phyloP scores from a whole-genome alignment of 176 grass and related monocot genomes.

The Oryza punctata region DNA sequence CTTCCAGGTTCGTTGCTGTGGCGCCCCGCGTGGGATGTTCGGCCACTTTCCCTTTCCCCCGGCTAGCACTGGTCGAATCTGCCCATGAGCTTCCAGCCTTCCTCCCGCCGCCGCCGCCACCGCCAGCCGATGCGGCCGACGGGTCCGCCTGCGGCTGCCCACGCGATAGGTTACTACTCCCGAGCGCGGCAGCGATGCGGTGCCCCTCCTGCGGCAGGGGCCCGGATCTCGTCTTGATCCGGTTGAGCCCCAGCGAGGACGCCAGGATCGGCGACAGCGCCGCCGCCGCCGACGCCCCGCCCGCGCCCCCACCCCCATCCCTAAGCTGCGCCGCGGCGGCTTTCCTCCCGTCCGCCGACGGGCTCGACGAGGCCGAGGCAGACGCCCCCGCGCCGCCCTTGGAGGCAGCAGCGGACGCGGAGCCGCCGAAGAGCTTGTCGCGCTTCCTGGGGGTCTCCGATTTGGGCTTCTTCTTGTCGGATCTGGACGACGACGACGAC shows the following conservation, averaged over 20 bases:
- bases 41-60: constrained; percentile 42
- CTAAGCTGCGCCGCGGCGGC: constrained; percentile 35
- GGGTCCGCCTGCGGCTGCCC: constrained; percentile 49
- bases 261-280: constrained; percentile 88
- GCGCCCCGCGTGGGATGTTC: constrained; percentile 36
- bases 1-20: constrained; percentile 11
- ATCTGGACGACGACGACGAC: constrained; percentile 68
- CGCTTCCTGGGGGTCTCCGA: constrained; percentile 62
- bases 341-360: constrained; percentile 47
- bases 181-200: constrained; percentile 69
- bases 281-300: constrained; percentile 26
- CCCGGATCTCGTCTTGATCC: constrained; percentile 99
- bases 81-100: constrained; percentile 49
- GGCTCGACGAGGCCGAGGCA: constrained; percentile 43
- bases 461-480: constrained; percentile 92
- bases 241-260: constrained; percentile 94
- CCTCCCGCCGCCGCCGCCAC: constrained; percentile 18
- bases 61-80: constrained; percentile 38
- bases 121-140: constrained; percentile 13
- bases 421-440: constrained; percentile 53
- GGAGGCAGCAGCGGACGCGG: constrained; percentile 33
- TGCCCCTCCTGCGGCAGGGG: constrained; percentile 94
- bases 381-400: constrained; percentile 31
- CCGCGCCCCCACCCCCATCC: constrained; percentile 42
- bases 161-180: constrained; percentile 82